These are phyloP conservation scores for Boletus vinaceobasis DNA, from an alignment of 768 basidiomycete species.

Conservation along the genomic window DNA sequence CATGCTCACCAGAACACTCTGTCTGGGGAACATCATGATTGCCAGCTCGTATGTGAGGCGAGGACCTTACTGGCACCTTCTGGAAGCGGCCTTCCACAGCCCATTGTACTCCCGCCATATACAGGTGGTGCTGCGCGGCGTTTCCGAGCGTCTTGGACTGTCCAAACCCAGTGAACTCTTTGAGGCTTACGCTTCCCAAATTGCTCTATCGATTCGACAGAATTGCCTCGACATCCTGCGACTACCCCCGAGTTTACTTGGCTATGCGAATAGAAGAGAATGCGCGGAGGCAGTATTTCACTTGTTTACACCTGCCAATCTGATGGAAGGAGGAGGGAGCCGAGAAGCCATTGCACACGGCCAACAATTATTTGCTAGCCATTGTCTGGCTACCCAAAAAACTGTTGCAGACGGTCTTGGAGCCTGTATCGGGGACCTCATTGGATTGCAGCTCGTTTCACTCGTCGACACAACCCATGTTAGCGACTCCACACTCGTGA, in stretches of 20 bases:
- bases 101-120: conserved; percentile 32
- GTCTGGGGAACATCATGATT: conserved; percentile 75
- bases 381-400: conserved; percentile 61
- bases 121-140: conserved; percentile 53
- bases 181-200: conserved; percentile 71
- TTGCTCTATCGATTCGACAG: conserved; percentile 63
- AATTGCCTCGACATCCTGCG: conserved; percentile 49
- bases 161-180: conserved; percentile 60
- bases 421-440: conserved; percentile 65
- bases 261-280: conserved; percentile 64
- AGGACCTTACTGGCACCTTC: conserved; percentile 82
- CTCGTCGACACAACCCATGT: conserved; percentile 36
- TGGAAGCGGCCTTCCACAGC: conserved; percentile 57
- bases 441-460: conserved; percentile 57
- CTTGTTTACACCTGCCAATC: conserved; percentile 63
- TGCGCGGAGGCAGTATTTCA: conserved; percentile 67
- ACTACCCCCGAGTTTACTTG: conserved; percentile 71
- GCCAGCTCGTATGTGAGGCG: conserved; percentile 72
- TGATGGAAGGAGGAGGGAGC: conserved; percentile 42
- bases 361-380: conserved; percentile 48
- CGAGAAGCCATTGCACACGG: conserved; percentile 35
- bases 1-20: conserved; percentile 70
- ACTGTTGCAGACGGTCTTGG: conserved; percentile 47
- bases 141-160: conserved; percentile 68
- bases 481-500: conserved; percentile 16